Conservation (phyloP, 2,329 filamentous ascomycete species). For the Apiospora kogelbergensis region DNA sequence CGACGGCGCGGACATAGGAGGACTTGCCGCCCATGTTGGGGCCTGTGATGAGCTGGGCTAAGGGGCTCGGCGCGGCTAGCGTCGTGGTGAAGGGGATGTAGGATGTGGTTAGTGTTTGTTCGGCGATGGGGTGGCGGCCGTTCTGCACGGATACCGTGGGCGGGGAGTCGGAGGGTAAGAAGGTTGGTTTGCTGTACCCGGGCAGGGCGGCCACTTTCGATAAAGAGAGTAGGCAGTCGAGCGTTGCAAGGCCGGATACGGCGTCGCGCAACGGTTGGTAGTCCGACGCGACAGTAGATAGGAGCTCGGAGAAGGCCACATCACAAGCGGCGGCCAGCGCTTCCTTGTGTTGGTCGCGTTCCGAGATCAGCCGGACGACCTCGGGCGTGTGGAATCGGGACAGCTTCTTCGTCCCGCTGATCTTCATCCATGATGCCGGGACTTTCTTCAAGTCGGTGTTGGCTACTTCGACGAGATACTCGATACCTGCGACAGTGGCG, state of each 20-base stretch:
- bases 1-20: constrained; percentile 91
- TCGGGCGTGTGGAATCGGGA: constrained; percentile 94
- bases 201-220: constrained; percentile 81
- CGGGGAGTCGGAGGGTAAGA: constrained; percentile 60
- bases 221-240: constrained; percentile 88
- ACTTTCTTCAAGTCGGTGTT: constrained; percentile 82
- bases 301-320: constrained; percentile 70
- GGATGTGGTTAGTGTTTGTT: constrained; percentile 78
- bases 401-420: constrained; percentile 89
- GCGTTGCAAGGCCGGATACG: constrained; percentile 78
- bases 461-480: constrained; percentile 90
- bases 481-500: constrained; percentile 83
- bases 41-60: constrained; percentile 87
- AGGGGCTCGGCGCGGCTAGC: constrained; percentile 63
- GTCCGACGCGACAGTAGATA: constrained; percentile 72
- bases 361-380: constrained; percentile 76
- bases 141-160: constrained; percentile 69
- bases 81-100: constrained; percentile 91
- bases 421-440: constrained; percentile 91
- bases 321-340: constrained; percentile 90
- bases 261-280: constrained; percentile 90
- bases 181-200: constrained; percentile 79
- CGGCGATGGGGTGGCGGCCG: constrained; percentile 93
- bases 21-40: constrained; percentile 99
- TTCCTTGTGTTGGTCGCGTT: constrained; percentile 94